Percentiles rank a stretch among this genome's conserved stretches.
phyloP scores from a whole-genome alignment of 2,329 filamentous ascomycete species.

The Pleurostoma richardsiae region DNA sequence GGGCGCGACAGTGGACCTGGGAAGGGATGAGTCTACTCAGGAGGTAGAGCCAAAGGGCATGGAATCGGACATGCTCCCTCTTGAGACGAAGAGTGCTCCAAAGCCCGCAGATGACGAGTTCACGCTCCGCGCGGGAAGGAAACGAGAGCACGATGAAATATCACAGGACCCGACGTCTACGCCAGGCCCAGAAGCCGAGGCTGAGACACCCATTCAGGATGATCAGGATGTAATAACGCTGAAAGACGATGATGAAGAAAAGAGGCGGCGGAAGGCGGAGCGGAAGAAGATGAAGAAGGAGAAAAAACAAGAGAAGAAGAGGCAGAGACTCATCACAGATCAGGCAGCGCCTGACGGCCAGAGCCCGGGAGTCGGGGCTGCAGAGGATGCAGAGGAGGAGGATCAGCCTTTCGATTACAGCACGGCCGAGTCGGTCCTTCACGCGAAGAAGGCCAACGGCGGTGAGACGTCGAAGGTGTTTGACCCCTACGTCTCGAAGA shows the following conservation, averaged over 20 bases:
- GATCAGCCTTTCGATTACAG: constrained; percentile 29
- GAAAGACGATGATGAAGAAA: constrained; percentile 8
- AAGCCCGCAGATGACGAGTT: constrained; percentile 40
- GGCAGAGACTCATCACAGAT: background rate
- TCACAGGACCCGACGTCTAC: background rate
- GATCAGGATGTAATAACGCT: constrained; percentile 8
- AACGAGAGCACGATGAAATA: constrained; percentile 38
- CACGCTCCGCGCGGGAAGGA: constrained; percentile 48
- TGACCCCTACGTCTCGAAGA: constrained; percentile 22
- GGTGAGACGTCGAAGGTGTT: constrained; percentile 20
- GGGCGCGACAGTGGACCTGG: constrained; percentile 15
- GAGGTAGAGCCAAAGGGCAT: constrained; percentile 16
- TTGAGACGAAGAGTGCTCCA: constrained; percentile 17
- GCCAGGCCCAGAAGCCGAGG: constrained; percentile 7
- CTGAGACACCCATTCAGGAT: constrained; percentile 5
- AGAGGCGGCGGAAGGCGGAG: constrained; percentile 11
- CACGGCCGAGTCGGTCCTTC: constrained; percentile 24
- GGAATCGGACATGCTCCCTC: constrained; percentile 20
- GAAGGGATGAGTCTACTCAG: background rate
- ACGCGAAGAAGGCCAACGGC: constrained; percentile 15
- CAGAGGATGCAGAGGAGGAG: constrained; percentile 15
- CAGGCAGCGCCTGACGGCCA: constrained; percentile 7
- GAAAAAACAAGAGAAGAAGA: constrained; percentile 9
- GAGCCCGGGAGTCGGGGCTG: constrained; percentile 1
- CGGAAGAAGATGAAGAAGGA: constrained; percentile 8